Evolutionary conservation across 345 rosid genomes (phyloP), one percentile per base, ranked within the genome.

Genomic region (Reutealis trisperma): DNA sequence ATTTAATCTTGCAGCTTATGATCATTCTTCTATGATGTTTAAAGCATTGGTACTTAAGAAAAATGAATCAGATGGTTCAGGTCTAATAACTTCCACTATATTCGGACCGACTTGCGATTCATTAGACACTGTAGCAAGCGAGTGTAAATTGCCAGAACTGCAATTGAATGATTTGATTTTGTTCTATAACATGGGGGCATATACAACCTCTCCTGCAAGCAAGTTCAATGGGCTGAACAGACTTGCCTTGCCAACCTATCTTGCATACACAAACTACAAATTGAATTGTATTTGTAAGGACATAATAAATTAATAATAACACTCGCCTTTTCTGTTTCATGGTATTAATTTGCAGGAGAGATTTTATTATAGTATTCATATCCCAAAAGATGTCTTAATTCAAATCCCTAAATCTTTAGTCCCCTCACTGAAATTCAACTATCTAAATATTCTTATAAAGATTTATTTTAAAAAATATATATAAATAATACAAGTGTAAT

Each of bases 71-170:
- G 27, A 34, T 8, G 13, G n/a, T 52, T 51, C 47, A 27, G 24
- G 6, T 30, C 49, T 15, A 51, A 15, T 11, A 7, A 19, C 27
- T n/a, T 85, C 84, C 2, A 85, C 83, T 41, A 78, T 82, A 62
- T 84, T 81, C 60, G 87, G 87, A 15, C 87, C 85, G 1, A 84
- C 87, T 4, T 82, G 83, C 27, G 85, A 85, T 70, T 62, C 80
- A 13, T 61, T 77, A 3, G 87, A 84, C 55, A 70, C 63, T 5
- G 77, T 84, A 8, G 51, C 77, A 63, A 84, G 24, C 0, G 77
- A 70, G 27, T 51, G 73, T 25, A 67, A 34, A 66, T 65, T 82
- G 51, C 81, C 83, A 22, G 85, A 84, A 19, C 83, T 84, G 19
- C 15, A 70, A 25, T 76, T 82, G 2, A 44, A 70, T 22, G 83